phyloP scores from a whole-genome alignment of 1,284 basidiomycete species.

The Malassezia arunalokei region DNA sequence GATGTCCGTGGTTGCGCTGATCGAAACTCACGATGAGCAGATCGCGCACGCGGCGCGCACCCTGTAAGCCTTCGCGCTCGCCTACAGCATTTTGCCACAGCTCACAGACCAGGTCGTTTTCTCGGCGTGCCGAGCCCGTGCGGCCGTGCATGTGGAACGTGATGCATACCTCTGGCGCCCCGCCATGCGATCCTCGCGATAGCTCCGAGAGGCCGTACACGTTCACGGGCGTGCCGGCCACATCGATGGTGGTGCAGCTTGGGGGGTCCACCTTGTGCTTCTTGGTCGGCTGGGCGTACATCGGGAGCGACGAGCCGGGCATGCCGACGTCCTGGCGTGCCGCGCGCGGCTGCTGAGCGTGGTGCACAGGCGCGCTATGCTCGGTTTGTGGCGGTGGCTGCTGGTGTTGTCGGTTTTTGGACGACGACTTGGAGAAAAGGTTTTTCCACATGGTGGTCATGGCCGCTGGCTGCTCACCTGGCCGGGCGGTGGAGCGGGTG shows the following conservation, averaged over 20 bases:
- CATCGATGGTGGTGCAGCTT: constrained; percentile 19
- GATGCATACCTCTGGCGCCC: constrained; percentile 28
- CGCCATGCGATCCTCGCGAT: constrained; percentile 13
- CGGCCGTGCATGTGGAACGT: constrained; percentile 40
- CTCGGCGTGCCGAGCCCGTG: constrained; percentile 29
- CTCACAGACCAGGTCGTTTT: constrained; percentile 32
- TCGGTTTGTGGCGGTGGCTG: too few relatives aligned
- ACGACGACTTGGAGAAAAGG: background rate
- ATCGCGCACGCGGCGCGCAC: constrained; percentile 20
- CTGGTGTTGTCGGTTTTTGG: too few relatives aligned
- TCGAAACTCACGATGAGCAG: constrained; percentile 46
- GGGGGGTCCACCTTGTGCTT: background rate
- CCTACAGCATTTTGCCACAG: constrained; percentile 25
- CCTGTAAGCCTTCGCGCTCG: constrained; percentile 14
- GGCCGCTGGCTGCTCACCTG: too few relatives aligned
- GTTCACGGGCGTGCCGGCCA: constrained; percentile 36
- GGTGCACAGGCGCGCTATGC: too few relatives aligned
- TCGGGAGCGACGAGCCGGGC: background rate
- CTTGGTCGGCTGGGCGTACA: background rate
- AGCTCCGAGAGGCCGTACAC: constrained; percentile 38
- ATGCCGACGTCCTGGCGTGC: too few relatives aligned
- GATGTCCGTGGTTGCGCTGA: constrained; percentile 46
- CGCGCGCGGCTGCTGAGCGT: too few relatives aligned
- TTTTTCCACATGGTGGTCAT: background rate
- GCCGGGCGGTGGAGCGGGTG: too few relatives aligned